Base-by-base conservation (phyloP, 495 filamentous ascomycete species). In the Penicillium desertorum region DNA sequence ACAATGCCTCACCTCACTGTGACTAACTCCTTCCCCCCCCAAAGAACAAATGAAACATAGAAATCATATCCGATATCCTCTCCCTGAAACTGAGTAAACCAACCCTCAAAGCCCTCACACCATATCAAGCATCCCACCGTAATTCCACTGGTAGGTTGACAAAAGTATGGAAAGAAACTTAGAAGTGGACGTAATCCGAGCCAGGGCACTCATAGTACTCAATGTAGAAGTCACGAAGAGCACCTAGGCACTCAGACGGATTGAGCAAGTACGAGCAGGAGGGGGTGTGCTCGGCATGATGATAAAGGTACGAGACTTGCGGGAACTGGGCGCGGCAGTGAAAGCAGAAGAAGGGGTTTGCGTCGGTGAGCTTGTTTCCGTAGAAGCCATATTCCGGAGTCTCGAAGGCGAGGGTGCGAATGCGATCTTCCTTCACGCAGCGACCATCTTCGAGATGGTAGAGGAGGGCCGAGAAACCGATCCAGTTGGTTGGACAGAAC, bases 141-240 rank as follows among this genome's bases (percentile, higher is more conserved):
- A 22, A 20, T 12, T 22, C 4, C 10, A 22, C 14, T 12, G 42
- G n/a, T 4, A 14, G 10, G 20, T 22, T 6, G 20, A 6, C 22
- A 45, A 23, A 20, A 6, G 43, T 8, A n/a, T 14, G 4, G 16
- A 17, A 23, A 25, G 11, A 2, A 17, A 19, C 11, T 23, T 23
- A 41, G 29, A 11, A 5, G 19, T 36, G 17, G 10, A 11, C 0
- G 4, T 17, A 39, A 5, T 52, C 50, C 9, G 16, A 30, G 7
- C 53, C 53, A 29, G 43, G 32, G 10, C 43, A 45, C 10, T 55
- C 30, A 5, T 55, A 55, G 23, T 55, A 55, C 7, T 57, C 45
- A 11, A 48, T 17, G 45, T 47, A 47, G 16, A 49, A 57, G 5
- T 20, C 36, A 5, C 45, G 54, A 17, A 57, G 34, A n/a, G 2